Evolutionary conservation across 2,329 filamentous ascomycete species (phyloP).

Genomic region (Fusarium citri): DNA sequence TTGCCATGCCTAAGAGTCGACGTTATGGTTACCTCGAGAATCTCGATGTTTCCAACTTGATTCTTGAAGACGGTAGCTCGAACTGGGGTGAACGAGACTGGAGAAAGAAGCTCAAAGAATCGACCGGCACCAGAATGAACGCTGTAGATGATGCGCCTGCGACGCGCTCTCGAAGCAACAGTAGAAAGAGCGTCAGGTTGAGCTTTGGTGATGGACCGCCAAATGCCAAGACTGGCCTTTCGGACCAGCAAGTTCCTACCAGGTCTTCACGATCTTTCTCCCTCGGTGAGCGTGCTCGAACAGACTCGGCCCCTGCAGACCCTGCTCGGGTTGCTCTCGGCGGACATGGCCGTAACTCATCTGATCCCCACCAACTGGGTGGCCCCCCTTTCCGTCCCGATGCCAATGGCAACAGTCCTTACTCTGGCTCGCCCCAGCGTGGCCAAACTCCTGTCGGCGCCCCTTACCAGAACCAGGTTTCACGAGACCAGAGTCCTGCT

Average conservation of each 20-base stretch:
- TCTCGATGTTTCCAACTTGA: constrained; percentile 83
- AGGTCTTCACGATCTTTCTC: constrained; percentile 66
- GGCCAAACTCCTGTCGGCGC: constrained; percentile 53
- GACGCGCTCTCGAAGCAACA: constrained; percentile 64
- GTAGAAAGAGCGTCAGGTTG: constrained; percentile 67
- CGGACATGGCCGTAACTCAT: constrained; percentile 60
- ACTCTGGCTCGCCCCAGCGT: constrained; percentile 50
- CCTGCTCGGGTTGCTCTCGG: constrained; percentile 53
- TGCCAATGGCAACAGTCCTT: constrained; percentile 41
- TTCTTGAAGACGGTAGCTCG: constrained; percentile 80
- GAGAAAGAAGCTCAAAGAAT: constrained; percentile 88
- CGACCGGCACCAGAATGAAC: constrained; percentile 83
- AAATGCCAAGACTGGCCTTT: constrained; percentile 65
- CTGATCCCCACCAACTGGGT: constrained; percentile 55
- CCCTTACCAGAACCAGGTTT: constrained; percentile 58
- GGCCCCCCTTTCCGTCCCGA: constrained; percentile 45
- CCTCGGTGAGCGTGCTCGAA: constrained; percentile 57
- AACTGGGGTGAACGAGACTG: constrained; percentile 89
- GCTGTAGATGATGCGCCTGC: constrained; percentile 64
- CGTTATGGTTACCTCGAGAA: constrained; percentile 93
- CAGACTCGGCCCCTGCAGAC: constrained; percentile 64
- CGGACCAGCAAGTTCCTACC: constrained; percentile 63
- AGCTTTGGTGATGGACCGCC: constrained; percentile 57
- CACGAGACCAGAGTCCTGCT: constrained; percentile 64
- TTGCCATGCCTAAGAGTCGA: constrained; percentile 91